Conservation (phyloP, 352 stramenopile species). For the Bremia lactucae region DNA sequence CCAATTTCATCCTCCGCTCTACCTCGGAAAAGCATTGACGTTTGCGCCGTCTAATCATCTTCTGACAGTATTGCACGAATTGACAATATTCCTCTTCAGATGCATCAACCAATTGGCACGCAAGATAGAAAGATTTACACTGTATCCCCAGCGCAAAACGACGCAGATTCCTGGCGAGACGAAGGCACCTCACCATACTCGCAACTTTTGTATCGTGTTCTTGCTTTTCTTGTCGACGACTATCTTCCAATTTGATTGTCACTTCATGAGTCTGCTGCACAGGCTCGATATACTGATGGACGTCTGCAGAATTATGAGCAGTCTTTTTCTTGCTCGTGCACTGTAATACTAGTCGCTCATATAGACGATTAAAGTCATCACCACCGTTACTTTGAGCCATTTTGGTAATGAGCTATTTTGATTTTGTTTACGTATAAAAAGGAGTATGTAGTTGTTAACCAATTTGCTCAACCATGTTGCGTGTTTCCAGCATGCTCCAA, state of each 20-base stretch:
- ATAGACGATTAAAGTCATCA: slow-evolving; percentile 31
- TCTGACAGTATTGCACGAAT: slow-evolving; percentile 6
- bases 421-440: too few species aligned
- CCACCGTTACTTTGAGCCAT: too few species aligned
- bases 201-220: slow-evolving; percentile 5
- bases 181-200: slow-evolving; percentile 7
- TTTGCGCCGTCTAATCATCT: neutral
- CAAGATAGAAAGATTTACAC: slow-evolving; percentile 10
- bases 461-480: slow-evolving; percentile 39
- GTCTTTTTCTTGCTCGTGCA: slow-evolving; percentile 7
- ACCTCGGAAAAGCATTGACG: neutral
- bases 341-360: slow-evolving; percentile 24
- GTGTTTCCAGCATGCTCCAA: slow-evolving; percentile 39
- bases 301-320: neutral
- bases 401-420: too few species aligned
- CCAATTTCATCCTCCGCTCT: slow-evolving; percentile 11
- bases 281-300: neutral
- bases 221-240: slow-evolving; percentile 4
- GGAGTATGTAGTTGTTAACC: too few species aligned
- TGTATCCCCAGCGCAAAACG: slow-evolving; percentile 9
- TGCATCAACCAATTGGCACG: slow-evolving; percentile 8
- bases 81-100: slow-evolving; percentile 1
- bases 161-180: slow-evolving; percentile 16
- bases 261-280: slow-evolving; percentile 2
- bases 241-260: slow-evolving; percentile 1